phyloP scores from a whole-genome alignment of 441 rosid genomes.

The Codiaeum variegatum region DNA sequence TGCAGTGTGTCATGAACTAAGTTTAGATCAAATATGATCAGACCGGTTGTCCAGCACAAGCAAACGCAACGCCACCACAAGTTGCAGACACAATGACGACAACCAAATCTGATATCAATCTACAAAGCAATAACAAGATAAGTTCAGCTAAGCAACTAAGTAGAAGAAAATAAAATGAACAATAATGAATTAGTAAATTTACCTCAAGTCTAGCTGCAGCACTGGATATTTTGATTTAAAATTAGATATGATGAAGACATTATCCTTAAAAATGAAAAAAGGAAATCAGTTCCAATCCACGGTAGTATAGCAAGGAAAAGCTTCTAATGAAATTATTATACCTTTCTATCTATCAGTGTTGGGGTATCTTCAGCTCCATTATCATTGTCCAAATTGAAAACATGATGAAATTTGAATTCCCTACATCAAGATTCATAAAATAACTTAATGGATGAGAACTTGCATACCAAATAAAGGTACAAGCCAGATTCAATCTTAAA shows the following conservation, averaged over 20 bases:
- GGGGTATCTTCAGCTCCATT: conserved; percentile 81
- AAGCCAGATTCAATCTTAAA: background rate
- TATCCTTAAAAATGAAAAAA: conserved; percentile 46
- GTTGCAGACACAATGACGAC: conserved; percentile 93
- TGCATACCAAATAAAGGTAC: background rate
- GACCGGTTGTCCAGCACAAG: conserved; percentile 97
- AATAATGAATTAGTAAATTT: conserved; percentile 10
- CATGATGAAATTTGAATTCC: conserved; percentile 69
- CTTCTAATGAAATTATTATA: conserved; percentile 22
- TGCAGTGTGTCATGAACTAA: conserved; percentile 29
- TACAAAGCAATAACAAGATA: conserved; percentile 21
- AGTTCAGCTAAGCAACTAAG: conserved; percentile 18
- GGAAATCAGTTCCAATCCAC: background rate
- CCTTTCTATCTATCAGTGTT: conserved; percentile 80
- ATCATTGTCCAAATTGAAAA: conserved; percentile 74
- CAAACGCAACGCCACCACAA: conserved; percentile 96
- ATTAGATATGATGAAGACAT: conserved; percentile 86
- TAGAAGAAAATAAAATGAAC: conserved; percentile 9
- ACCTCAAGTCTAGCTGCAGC: conserved; percentile 85
- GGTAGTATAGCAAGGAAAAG: conserved; percentile 3
- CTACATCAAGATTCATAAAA: conserved; percentile 32
- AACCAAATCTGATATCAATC: conserved; percentile 91
- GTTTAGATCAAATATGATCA: conserved; percentile 34
- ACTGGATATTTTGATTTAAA: conserved; percentile 89
- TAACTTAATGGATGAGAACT: conserved; percentile 13